phyloP scores from a whole-genome alignment of 2,329 filamentous ascomycete genomes.

The Penicillium corylophilum region DNA sequence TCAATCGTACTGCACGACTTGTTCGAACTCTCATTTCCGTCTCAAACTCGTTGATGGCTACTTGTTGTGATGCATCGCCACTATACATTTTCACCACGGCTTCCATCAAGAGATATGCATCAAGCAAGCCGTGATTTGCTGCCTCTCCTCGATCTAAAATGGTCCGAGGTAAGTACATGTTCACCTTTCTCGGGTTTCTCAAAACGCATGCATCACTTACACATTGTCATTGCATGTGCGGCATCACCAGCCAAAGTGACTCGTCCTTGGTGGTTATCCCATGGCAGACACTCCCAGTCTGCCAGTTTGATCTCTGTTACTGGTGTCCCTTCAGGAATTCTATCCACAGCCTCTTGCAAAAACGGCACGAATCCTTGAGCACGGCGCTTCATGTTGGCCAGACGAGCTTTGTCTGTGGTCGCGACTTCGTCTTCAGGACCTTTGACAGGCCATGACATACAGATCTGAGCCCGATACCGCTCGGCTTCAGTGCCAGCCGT shows the following conservation, averaged over 20 bases:
- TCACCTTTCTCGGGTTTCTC: not conserved
- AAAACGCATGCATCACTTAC: slow-evolving; percentile 13
- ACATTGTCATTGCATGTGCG: slow-evolving; percentile 36
- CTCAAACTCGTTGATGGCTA: slow-evolving; percentile 29
- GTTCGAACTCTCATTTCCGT: slow-evolving; percentile 32
- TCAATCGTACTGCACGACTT: slow-evolving; percentile 30
- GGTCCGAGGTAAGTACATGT: not conserved
- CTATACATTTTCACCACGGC: slow-evolving; percentile 18
- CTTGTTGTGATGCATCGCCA: slow-evolving; percentile 1
- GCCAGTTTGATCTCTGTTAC: slow-evolving; percentile 30
- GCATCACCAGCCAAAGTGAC: slow-evolving; percentile 32
- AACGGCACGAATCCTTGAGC: slow-evolving; percentile 24
- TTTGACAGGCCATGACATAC: slow-evolving; percentile 48
- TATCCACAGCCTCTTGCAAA: slow-evolving; percentile 22
- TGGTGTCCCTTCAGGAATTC: slow-evolving; percentile 27
- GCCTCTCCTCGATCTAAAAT: slow-evolving; percentile 33
- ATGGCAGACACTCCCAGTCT: slow-evolving; percentile 30
- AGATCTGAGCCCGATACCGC: slow-evolving; percentile 47
- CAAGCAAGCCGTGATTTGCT: slow-evolving; percentile 34
- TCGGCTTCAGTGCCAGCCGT: slow-evolving; percentile 32
- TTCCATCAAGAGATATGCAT: slow-evolving; percentile 22
- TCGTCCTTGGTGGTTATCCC: slow-evolving; percentile 31
- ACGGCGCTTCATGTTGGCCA: slow-evolving; percentile 43
- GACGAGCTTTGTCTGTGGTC: slow-evolving; percentile 28
- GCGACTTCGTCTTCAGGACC: slow-evolving; percentile 36